Conservation (phyloP, 2,329 filamentous ascomycete genomes). For the Botrytis hyacinthi region DNA sequence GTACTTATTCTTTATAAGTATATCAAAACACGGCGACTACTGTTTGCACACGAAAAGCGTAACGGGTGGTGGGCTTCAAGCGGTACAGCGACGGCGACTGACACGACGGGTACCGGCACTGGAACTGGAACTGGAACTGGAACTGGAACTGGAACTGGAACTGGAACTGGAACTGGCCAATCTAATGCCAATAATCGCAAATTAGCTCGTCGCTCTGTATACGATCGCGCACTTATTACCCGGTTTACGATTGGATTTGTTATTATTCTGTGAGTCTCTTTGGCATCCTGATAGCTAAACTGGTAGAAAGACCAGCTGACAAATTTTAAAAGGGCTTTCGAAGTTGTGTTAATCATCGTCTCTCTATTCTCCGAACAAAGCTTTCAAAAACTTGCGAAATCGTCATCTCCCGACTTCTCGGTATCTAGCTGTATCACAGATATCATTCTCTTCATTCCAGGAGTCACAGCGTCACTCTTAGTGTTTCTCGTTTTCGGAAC, state of each 20-base stretch:
- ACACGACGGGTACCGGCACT: slow-evolving; percentile 19
- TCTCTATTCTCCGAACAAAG: slow-evolving; percentile 40
- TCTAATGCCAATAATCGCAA: slow-evolving; percentile 8
- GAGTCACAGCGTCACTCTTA: slow-evolving; percentile 41
- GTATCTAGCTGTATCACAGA: slow-evolving; percentile 36
- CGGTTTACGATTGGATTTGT: slow-evolving; percentile 48
- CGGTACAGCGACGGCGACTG: slow-evolving; percentile 21
- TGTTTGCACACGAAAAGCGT: slow-evolving; percentile 36
- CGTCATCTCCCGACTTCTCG: slow-evolving; percentile 41
- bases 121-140: background rate
- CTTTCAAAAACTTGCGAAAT: slow-evolving; percentile 28
- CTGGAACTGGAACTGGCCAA: background rate
- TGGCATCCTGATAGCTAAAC: background rate
- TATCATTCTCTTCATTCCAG: slow-evolving; percentile 42
- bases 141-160: background rate
- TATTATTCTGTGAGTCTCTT: slow-evolving; percentile 37
- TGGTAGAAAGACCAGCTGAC: slow-evolving; percentile 17
- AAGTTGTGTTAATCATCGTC: slow-evolving; percentile 43
- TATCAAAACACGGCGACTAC: slow-evolving; percentile 41
- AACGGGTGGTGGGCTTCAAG: slow-evolving; percentile 34
- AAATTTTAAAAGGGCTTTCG: slow-evolving; percentile 37
- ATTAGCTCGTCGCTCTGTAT: slow-evolving; percentile 40
- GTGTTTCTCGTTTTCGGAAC: slow-evolving; percentile 46
- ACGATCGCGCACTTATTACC: slow-evolving; percentile 47
- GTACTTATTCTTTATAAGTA: slow-evolving; percentile 45